These are phyloP conservation scores for Pseudogymnoascus sp. DNA, from an alignment of 2,329 filamentous ascomycete species.

Conservation along the genomic window DNA sequence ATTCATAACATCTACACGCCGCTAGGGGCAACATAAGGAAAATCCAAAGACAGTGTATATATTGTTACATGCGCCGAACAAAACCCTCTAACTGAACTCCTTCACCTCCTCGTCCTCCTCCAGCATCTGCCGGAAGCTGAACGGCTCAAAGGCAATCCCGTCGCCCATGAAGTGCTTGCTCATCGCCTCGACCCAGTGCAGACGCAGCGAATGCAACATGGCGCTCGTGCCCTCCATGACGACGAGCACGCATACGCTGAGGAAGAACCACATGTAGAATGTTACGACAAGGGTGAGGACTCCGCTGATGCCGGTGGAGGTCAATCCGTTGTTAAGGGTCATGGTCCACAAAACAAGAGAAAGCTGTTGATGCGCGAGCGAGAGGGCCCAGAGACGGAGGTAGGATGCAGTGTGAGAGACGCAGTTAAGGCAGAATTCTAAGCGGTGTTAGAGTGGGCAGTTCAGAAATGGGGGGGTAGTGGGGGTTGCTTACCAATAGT, in stretches of 20 bases:
- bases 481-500: conserved; percentile 68
- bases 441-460: conserved; percentile 24
- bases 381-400: conserved; percentile 95
- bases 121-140: conserved; percentile 75
- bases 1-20: conserved; percentile 6
- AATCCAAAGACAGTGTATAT: conserved; percentile 6
- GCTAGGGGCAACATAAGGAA: conserved; percentile 7
- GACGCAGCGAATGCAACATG: conserved; percentile 84
- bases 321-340: conserved; percentile 76
- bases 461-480: background rate
- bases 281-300: conserved; percentile 73
- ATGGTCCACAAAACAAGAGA: conserved; percentile 94
- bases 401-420: conserved; percentile 98
- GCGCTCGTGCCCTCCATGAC: conserved; percentile 95
- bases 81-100: conserved; percentile 33
- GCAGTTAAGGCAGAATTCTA: conserved; percentile 97
- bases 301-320: conserved; percentile 55
- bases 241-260: conserved; percentile 73
- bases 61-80: conserved; percentile 1
- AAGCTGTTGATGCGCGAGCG: conserved; percentile 94
- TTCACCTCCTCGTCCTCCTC: conserved; percentile 68
- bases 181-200: conserved; percentile 97
- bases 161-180: conserved; percentile 94
- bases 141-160: conserved; percentile 78
- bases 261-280: conserved; percentile 85